Conservation (phyloP, 2,329 filamentous ascomycete genomes). For the Parasarocladium wereldwijsianum region DNA sequence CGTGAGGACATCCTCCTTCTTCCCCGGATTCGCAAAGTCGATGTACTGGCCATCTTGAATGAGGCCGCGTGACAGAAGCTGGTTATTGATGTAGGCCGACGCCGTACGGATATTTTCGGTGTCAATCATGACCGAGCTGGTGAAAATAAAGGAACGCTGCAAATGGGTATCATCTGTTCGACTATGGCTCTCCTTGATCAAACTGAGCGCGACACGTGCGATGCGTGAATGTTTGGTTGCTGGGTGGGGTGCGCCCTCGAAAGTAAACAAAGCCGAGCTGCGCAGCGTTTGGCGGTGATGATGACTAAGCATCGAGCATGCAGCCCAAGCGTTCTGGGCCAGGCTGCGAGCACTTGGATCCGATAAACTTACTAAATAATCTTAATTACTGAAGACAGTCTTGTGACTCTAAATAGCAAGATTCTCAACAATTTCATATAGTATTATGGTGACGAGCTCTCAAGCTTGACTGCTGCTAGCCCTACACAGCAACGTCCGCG, state of each 20-base stretch:
- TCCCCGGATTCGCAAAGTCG: conserved; percentile 63
- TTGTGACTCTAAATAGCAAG: too few species aligned
- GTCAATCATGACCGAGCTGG: conserved; percentile 31
- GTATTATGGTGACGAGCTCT: too few species aligned
- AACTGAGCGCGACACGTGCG: neutral
- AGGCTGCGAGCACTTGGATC: too few species aligned
- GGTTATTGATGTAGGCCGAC: conserved; percentile 60
- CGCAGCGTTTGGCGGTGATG: neutral
- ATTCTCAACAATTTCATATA: too few species aligned
- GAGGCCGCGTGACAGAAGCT: conserved; percentile 50
- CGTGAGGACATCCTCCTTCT: conserved; percentile 35
- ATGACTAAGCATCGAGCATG: too few species aligned
- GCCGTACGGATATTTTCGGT: conserved; percentile 49
- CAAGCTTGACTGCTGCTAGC: too few species aligned
- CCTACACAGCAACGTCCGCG: too few species aligned
- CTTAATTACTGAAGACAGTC: too few species aligned
- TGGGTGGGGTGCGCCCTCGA: neutral
- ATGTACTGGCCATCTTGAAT: conserved; percentile 57
- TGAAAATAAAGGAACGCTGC: neutral
- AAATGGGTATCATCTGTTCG: conserved; percentile 8
- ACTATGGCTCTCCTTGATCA: neutral
- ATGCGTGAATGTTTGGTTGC: conserved; percentile 2
- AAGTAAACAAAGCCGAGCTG: conserved; percentile 2
- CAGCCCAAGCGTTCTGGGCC: too few species aligned
- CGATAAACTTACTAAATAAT: too few species aligned